phyloP scores from a whole-genome alignment of 2,329 filamentous ascomycete species.

The Aspergillus sp. region DNA sequence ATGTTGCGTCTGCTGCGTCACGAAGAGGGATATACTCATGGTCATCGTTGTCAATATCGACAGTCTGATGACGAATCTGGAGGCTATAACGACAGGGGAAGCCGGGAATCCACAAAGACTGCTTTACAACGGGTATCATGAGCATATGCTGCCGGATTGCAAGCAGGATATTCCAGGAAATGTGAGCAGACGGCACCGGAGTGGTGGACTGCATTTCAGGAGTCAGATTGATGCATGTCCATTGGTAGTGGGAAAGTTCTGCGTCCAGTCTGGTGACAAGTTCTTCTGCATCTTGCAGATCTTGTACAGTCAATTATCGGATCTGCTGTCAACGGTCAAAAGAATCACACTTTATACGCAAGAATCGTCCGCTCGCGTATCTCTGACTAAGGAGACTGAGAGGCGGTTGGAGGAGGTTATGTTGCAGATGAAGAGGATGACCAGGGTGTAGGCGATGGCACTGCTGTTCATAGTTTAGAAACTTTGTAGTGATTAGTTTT shows the following conservation, averaged over 20 bases:
- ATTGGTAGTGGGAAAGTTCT: conserved; percentile 29
- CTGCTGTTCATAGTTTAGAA: too few relatives aligned
- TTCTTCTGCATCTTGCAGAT: conserved; percentile 29
- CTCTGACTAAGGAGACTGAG: conserved; percentile 38
- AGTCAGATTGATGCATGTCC: conserved; percentile 29
- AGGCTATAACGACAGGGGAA: conserved; percentile 23
- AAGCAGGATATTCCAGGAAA: conserved; percentile 5
- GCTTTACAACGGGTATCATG: conserved; percentile 14
- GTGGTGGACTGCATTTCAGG: conserved; percentile 17
- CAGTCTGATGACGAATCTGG: conserved; percentile 29
- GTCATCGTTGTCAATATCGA: conserved; percentile 35
- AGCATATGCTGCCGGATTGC: conserved; percentile 12
- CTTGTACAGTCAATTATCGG: conserved; percentile 30
- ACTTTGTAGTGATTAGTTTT: too few relatives aligned
- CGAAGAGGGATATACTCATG: conserved; percentile 31
- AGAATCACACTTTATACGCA: conserved; percentile 26
- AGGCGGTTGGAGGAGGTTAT: conserved; percentile 32
- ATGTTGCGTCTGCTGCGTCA: conserved; percentile 30
- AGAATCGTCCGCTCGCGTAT: conserved; percentile 25
- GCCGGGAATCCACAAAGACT: conserved; percentile 16
- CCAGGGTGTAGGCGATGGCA: conserved; percentile 9
- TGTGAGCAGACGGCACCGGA: conserved; percentile 8
- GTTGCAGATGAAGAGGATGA: conserved; percentile 31
- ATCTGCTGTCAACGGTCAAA: conserved; percentile 29
- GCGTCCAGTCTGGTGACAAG: conserved; percentile 31